Percentiles rank a stretch among this genome's conserved stretches.
phyloP scores from a whole-genome alignment of 805 yeast species.

The Ogataea minuta region DNA sequence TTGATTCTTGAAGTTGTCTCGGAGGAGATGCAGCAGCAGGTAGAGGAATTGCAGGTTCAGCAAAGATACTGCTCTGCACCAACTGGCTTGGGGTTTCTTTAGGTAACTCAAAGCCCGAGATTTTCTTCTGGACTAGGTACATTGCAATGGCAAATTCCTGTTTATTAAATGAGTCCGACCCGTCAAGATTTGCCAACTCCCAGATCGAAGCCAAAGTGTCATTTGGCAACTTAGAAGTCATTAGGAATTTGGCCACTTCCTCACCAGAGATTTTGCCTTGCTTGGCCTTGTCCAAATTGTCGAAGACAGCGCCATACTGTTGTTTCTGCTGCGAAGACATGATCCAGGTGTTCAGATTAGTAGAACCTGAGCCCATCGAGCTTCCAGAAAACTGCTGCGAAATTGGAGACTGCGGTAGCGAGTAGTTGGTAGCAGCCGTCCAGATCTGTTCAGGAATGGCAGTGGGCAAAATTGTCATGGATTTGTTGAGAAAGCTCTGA shows the following conservation, averaged over 20 bases:
- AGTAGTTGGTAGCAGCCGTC: constrained; percentile 26
- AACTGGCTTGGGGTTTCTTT: constrained; percentile 69
- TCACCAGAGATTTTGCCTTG: constrained; percentile 66
- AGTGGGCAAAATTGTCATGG: constrained; percentile 46
- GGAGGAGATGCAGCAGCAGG: constrained; percentile 18
- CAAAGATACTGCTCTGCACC: constrained; percentile 33
- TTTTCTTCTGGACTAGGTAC: constrained; percentile 82
- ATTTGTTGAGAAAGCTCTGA: constrained; percentile 68
- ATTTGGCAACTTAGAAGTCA: constrained; percentile 83
- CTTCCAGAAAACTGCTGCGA: constrained; percentile 18
- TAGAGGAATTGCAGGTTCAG: constrained; percentile 18
- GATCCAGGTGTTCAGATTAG: constrained; percentile 48
- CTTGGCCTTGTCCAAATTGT: constrained; percentile 65
- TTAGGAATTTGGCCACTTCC: constrained; percentile 83
- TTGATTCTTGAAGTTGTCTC: constrained; percentile 15
- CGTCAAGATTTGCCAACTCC: constrained; percentile 91
- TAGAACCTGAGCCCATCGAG: constrained; percentile 13
- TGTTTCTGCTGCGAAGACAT: constrained; percentile 65
- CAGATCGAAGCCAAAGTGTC: constrained; percentile 84
- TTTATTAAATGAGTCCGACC: constrained; percentile 75
- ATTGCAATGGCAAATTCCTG: constrained; percentile 91
- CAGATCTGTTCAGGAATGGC: constrained; percentile 35
- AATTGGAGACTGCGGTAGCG: constrained; percentile 18
- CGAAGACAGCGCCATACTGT: constrained; percentile 79
- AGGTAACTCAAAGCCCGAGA: constrained; percentile 77